Percentiles rank a stretch among this genome's conserved stretches.
Evolutionary conservation across 1,139 yeast species (phyloP).

Genomic region (Nakaseomyces kungkrabaensis): DNA sequence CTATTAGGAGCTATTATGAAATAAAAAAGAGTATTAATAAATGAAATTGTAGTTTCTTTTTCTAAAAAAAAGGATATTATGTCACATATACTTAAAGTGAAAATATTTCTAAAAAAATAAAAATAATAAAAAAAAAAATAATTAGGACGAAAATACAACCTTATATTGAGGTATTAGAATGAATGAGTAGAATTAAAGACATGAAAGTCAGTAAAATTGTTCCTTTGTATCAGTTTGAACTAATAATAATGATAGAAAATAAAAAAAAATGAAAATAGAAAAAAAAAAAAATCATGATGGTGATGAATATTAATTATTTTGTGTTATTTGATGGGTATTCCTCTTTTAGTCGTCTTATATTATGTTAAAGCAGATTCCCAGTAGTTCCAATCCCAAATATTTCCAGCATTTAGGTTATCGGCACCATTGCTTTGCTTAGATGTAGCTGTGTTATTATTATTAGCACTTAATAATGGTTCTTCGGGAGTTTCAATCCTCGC

Average conservation of each 20-base stretch:
- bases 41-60: too few species aligned
- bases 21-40: too few species aligned
- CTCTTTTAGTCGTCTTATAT: neutral
- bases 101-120: too few species aligned
- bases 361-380: slow-evolving; percentile 14
- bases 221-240: neutral
- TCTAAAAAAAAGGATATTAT: too few species aligned
- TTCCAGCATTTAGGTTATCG: slow-evolving; percentile 36
- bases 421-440: slow-evolving; percentile 55
- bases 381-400: slow-evolving; percentile 28
- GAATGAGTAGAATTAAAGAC: neutral
- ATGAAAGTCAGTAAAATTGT: neutral
- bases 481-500: slow-evolving; percentile 29
- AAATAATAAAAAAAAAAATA: too few species aligned
- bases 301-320: neutral
- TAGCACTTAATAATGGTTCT: slow-evolving; percentile 19
- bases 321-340: neutral
- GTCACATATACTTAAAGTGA: too few species aligned
- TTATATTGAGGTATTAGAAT: neutral
- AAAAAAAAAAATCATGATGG: slow-evolving; percentile 1
- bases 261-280: neutral
- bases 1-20: too few species aligned
- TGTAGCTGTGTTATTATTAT: slow-evolving; percentile 9
- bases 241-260: neutral
- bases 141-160: neutral